Evolutionary conservation across 2,329 filamentous ascomycete genomes (phyloP), one percentile per base, ranked within the genome.

Genomic region (Knoxdaviesia proteae): DNA sequence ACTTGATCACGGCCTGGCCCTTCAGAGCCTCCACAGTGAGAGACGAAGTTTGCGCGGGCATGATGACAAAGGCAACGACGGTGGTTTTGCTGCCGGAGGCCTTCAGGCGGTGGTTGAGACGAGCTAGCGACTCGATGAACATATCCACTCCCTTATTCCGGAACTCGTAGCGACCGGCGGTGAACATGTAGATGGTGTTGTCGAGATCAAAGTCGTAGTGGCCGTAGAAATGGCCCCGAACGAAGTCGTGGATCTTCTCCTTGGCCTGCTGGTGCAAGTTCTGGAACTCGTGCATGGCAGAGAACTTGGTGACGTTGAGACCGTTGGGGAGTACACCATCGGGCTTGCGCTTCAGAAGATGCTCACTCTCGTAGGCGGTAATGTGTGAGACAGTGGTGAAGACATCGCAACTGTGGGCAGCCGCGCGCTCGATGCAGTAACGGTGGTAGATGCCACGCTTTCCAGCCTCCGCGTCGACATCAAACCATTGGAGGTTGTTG

Each of bases 361-460:
- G 88, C 66, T 98, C 90, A 54, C 84, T 93, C 63, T 98, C 90
- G 61, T 93, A 96, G 7, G 90, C 90, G 5, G 90, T 98, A 56
- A 98, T 96, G 60, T 96, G 90, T 11, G 88, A 96, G 46, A 98
- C 90, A 1, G 90, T 98, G 29, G 90, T 98, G 64, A 98, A 96
- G 53, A 98, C 90, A 61, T 98, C 90, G 51, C 81, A 82, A 6
- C 84, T 73, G 58, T 98, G 90, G 20, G 90, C 79, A 29, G 88
- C 84, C 39, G 84, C 88, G 49, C 90, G 80, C 64, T 98, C 90
- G 54, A 98, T 93, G 64, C 90, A 96, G 67, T 96, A 96, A 46
- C 90, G 71, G 64, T 98, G 90, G 65, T 96, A 98, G 58, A 98
- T 96, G 45, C 90, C 90, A 54, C 90, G 83, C 69, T 94, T 96